These are phyloP conservation scores for Coprinopsis marcescibilis DNA, from an alignment of 768 basidiomycete species.

Conservation along the genomic window DNA sequence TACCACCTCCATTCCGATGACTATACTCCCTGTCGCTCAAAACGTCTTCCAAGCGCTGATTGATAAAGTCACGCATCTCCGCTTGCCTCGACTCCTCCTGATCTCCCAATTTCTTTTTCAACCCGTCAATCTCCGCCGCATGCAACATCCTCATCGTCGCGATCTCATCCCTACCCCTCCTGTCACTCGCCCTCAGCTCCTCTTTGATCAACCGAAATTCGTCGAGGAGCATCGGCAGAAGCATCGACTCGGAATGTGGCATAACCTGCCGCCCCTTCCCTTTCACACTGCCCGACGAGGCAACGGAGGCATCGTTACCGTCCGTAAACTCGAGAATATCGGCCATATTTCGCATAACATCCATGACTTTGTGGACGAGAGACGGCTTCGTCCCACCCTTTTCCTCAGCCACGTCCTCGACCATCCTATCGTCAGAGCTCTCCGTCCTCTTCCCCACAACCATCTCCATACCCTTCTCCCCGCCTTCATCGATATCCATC, in stretches of 20 bases:
- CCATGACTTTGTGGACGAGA: slow-evolving; percentile 3
- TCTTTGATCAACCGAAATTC: slow-evolving; percentile 6
- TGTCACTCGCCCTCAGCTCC: slow-evolving; percentile 3
- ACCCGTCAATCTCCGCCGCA: slow-evolving; percentile 5
- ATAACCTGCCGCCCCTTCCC: slow-evolving; percentile 3
- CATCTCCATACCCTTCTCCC: too few species aligned
- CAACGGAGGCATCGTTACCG: background rate
- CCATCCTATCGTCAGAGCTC: background rate
- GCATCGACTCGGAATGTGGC: background rate
- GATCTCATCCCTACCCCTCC: slow-evolving; percentile 4
- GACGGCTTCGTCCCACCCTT: background rate
- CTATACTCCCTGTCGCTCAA: background rate
- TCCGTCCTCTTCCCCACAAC: too few species aligned
- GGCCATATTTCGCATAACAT: slow-evolving; percentile 7
- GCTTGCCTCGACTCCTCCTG: background rate
- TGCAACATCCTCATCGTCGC: slow-evolving; percentile 6
- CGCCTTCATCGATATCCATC: too few species aligned
- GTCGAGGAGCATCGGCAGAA: background rate
- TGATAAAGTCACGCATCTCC: background rate
- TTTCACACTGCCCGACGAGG: background rate
- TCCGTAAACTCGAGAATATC: background rate
- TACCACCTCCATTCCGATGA: background rate
- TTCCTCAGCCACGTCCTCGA: background rate
- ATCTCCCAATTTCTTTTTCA: background rate
- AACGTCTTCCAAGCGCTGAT: background rate